These are phyloP conservation scores for Cystobasidium ongulense DNA, from an alignment of 768 basidiomycete genomes.

Conservation along the genomic window DNA sequence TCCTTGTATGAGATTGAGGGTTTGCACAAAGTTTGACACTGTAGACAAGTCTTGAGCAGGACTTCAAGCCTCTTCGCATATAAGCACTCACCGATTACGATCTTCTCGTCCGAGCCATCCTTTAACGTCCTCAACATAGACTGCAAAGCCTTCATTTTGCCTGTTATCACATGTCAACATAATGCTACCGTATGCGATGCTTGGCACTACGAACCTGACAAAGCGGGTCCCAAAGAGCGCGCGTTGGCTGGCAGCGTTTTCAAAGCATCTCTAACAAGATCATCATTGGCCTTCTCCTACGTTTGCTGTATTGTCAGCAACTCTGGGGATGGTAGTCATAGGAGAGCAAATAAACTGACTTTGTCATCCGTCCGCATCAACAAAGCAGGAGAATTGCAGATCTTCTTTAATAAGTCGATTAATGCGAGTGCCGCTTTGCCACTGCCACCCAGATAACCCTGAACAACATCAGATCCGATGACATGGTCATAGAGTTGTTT, in stretches of 20 bases:
- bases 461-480: slow-evolving; percentile 61
- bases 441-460: slow-evolving; percentile 61
- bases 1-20: slow-evolving; percentile 80
- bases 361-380: slow-evolving; percentile 45
- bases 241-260: slow-evolving; percentile 42
- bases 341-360: slow-evolving; percentile 8
- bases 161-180: slow-evolving; percentile 46
- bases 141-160: slow-evolving; percentile 64
- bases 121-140: slow-evolving; percentile 56
- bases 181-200: no score
- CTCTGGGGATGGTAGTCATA: no score
- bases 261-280: slow-evolving; percentile 35
- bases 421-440: slow-evolving; percentile 64
- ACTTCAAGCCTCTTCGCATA: neutral
- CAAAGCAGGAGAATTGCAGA: slow-evolving; percentile 85
- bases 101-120: slow-evolving; percentile 80
- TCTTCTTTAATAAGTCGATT: slow-evolving; percentile 72
- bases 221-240: slow-evolving; percentile 53
- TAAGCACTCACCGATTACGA: slow-evolving; percentile 55
- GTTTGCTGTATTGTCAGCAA: neutral
- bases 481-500: slow-evolving; percentile 67
- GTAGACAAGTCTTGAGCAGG: neutral
- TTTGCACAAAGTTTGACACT: slow-evolving; percentile 86
- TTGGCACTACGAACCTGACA: no score
- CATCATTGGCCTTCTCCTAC: neutral